Conservation (phyloP, 1,139 yeast genomes). For the Debaryomycetaceae sp. region DNA sequence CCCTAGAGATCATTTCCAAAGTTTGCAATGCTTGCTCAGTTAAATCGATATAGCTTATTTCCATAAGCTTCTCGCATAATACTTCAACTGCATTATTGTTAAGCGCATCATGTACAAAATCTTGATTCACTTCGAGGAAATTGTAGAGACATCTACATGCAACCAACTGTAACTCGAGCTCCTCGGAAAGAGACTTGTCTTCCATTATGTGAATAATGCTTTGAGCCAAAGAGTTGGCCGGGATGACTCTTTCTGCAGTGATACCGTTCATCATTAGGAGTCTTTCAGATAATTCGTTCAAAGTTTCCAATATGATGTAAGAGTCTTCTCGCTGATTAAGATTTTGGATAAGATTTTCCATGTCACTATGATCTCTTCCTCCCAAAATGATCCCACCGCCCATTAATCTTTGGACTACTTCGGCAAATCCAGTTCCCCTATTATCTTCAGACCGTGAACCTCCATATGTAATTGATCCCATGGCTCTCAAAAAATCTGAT, state of each 20-base stretch:
- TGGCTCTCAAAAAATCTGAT: conserved; percentile 26
- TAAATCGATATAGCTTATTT: conserved; percentile 80
- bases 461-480: conserved; percentile 18
- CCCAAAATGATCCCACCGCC: conserved; percentile 37
- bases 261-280: conserved; percentile 67
- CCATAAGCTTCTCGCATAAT: conserved; percentile 64
- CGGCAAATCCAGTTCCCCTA: conserved; percentile 25
- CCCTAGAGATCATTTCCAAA: conserved; percentile 62
- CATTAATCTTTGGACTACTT: conserved; percentile 36
- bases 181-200: conserved; percentile 57
- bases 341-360: conserved; percentile 39
- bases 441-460: conserved; percentile 5
- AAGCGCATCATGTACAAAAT: conserved; percentile 63
- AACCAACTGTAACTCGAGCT: conserved; percentile 74
- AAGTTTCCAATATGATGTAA: conserved; percentile 49
- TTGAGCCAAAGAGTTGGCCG: conserved; percentile 54
- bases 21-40: conserved; percentile 89
- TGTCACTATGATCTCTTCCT: conserved; percentile 28
- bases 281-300: conserved; percentile 61
- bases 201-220: conserved; percentile 58
- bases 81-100: conserved; percentile 65
- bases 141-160: conserved; percentile 86
- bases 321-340: conserved; percentile 46
- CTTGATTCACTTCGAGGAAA: conserved; percentile 71
- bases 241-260: conserved; percentile 62